phyloP scores from a whole-genome alignment of 202 grass and related monocot genomes.

The Zizania palustris region DNA sequence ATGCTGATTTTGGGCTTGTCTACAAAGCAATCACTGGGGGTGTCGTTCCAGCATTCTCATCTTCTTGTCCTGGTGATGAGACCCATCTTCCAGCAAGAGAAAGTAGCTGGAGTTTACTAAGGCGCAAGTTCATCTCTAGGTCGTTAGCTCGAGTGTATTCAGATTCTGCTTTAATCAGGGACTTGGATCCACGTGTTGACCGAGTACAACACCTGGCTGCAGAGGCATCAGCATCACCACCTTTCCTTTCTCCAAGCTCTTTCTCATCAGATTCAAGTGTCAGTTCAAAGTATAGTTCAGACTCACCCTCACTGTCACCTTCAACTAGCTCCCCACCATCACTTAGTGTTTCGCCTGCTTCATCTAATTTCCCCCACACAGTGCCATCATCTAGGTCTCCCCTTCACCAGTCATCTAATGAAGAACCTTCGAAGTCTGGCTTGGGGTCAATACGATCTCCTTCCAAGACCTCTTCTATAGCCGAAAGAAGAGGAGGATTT shows the following conservation, averaged over 20 bases:
- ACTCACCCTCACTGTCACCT: slow-evolving; percentile 90
- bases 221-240: slow-evolving; percentile 69
- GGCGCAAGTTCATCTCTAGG: slow-evolving; percentile 70
- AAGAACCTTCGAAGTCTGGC: slow-evolving; percentile 52
- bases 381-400: slow-evolving; percentile 67
- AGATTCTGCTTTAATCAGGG: slow-evolving; percentile 62
- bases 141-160: slow-evolving; percentile 59
- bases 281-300: slow-evolving; percentile 92
- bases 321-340: slow-evolving; percentile 69
- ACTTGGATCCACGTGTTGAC: slow-evolving; percentile 54
- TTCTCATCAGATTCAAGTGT: slow-evolving; percentile 76
- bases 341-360: slow-evolving; percentile 61
- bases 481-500: slow-evolving; percentile 94
- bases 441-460: slow-evolving; percentile 51
- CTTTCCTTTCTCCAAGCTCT: slow-evolving; percentile 88
- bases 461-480: slow-evolving; percentile 77
- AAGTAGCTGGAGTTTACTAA: slow-evolving; percentile 80
- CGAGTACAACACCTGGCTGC: slow-evolving; percentile 47
- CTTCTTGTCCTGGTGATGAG: slow-evolving; percentile 60
- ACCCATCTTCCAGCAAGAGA: slow-evolving; percentile 93
- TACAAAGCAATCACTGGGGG: slow-evolving; percentile 82
- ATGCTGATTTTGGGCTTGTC: slow-evolving; percentile 86
- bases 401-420: slow-evolving; percentile 59
- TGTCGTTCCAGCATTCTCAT: slow-evolving; percentile 86
- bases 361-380: slow-evolving; percentile 54